Conservation (phyloP, 2,329 filamentous ascomycete genomes). For the Graphiopsis chlorocephala region DNA sequence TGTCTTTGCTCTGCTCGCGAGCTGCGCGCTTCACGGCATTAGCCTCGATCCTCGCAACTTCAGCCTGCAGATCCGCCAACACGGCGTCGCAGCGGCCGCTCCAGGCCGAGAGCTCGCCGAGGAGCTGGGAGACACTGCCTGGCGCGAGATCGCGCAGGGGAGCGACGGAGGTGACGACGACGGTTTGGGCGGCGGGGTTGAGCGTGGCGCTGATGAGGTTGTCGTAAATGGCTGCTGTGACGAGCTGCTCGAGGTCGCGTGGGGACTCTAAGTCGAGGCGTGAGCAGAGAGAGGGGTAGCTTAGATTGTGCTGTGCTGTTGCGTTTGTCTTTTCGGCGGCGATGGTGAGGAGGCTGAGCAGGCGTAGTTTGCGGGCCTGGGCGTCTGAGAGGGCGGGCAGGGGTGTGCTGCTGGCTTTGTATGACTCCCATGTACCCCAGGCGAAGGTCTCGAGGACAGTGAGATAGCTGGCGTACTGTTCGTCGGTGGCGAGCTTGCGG, state of each 20-base stretch:
- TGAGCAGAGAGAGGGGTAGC: slow-evolving; percentile 66
- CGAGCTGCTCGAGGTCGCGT: slow-evolving; percentile 76
- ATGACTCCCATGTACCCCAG: slow-evolving; percentile 82
- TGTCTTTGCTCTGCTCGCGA: slow-evolving; percentile 41
- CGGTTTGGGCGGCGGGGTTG: slow-evolving; percentile 70
- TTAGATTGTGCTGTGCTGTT: slow-evolving; percentile 50
- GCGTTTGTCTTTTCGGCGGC: slow-evolving; percentile 53
- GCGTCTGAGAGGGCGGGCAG: slow-evolving; percentile 70
- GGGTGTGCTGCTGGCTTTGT: slow-evolving; percentile 53
- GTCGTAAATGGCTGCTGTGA: slow-evolving; percentile 84
- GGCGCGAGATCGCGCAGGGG: slow-evolving; percentile 84
- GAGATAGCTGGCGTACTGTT: slow-evolving; percentile 63
- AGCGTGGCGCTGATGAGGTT: slow-evolving; percentile 79
- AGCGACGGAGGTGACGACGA: slow-evolving; percentile 76
- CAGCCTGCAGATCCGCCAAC: slow-evolving; percentile 69
- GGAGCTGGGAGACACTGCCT: slow-evolving; percentile 66
- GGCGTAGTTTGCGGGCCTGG: slow-evolving; percentile 81
- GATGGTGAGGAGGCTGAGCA: slow-evolving; percentile 83
- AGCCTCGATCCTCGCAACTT: slow-evolving; percentile 65
- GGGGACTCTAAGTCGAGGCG: slow-evolving; percentile 65
- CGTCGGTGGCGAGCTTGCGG: slow-evolving; percentile 63
- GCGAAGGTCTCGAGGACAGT: slow-evolving; percentile 83
- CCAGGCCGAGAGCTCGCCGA: slow-evolving; percentile 70
- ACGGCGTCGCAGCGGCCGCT: slow-evolving; percentile 72
- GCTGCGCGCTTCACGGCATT: slow-evolving; percentile 42